Evolutionary conservation across 176 grass and related monocot genomes (phyloP), one percentile per base, ranked within the genome.

Genomic region (Triticum dicoccoides): DNA sequence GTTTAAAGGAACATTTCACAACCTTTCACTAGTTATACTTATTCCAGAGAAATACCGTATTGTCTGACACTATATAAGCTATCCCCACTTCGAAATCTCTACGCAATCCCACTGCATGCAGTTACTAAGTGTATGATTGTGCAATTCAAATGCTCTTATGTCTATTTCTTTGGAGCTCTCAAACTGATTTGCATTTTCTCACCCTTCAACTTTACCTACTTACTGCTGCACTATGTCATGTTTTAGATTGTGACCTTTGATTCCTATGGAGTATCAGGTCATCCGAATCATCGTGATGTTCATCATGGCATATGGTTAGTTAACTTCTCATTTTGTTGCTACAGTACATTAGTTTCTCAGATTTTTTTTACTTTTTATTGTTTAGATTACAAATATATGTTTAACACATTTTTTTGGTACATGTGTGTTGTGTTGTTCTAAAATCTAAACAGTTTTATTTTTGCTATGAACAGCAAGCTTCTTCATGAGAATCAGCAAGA

Each of bases 271-370:
- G 90, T 98, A 61, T 98, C 96, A 29, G 86, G 91, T 25, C 93
- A 98, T 80, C 93, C 93, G 81, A 98, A 98, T 82, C 96, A 98
- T 76, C 6, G 82, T 58, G 90, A 93, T 89, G 88, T 98, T 83
- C 89, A 98, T 86, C 91, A 88, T 56, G 96, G 91, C 42, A 85
- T 96, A 78, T 37, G 94, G 94, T 96, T 73, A 87, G 89, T 89
- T 67, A 11, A 62, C 25, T 64, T 7, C 42, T 45, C 54, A 13
- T 38, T 62, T 20, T 78, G 14, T n/a, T 32, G 29, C 11, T 12
- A 37, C 32, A 35, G 10, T 59, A 0, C 11, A 61, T 15, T 56
- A 67, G 17, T 34, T 71, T 10, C 33, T 79, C 5, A 38, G 3
- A 35, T 42, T 18, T 24, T 71, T 41, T 87, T 27, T 18, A 61